Percentiles rank a stretch among this genome's conserved stretches.
Evolutionary conservation across 331 rosid species (phyloP).

Genomic region (Prunus yedoensis): DNA sequence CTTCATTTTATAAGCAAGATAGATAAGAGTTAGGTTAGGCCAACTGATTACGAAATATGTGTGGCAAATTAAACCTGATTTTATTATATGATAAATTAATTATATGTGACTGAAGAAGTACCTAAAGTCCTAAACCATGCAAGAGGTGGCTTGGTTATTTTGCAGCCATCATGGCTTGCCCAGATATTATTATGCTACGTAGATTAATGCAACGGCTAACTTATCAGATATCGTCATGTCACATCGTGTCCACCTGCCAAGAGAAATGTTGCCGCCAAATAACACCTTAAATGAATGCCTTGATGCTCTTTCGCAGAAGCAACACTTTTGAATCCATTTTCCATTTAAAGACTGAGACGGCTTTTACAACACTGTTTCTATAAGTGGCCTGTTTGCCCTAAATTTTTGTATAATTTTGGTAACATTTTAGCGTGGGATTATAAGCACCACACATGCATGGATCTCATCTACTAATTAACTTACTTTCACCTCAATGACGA

Average conservation of each 20-base stretch:
- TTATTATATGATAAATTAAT: background rate
- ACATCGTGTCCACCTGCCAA: background rate
- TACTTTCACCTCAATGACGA: background rate
- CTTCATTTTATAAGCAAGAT: background rate
- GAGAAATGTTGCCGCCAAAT: background rate
- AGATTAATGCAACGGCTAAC: background rate
- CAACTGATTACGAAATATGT: background rate
- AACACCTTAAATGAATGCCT: background rate
- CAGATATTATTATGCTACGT: background rate
- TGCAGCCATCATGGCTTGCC: background rate
- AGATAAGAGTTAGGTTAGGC: background rate
- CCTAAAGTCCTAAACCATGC: background rate
- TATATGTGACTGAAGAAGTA: background rate
- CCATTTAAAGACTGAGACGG: constrained; percentile 5
- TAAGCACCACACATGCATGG: background rate
- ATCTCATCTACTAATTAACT: background rate
- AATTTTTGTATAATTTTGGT: background rate
- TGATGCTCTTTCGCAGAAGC: background rate
- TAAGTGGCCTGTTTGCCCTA: background rate
- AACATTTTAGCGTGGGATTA: background rate
- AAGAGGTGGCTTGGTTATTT: no score
- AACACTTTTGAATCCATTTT: background rate
- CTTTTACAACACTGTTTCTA: background rate
- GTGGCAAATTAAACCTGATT: background rate
- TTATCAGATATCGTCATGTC: background rate